Evolutionary conservation across 441 rosid genomes (phyloP).

Genomic region (Mallotus repandus): DNA sequence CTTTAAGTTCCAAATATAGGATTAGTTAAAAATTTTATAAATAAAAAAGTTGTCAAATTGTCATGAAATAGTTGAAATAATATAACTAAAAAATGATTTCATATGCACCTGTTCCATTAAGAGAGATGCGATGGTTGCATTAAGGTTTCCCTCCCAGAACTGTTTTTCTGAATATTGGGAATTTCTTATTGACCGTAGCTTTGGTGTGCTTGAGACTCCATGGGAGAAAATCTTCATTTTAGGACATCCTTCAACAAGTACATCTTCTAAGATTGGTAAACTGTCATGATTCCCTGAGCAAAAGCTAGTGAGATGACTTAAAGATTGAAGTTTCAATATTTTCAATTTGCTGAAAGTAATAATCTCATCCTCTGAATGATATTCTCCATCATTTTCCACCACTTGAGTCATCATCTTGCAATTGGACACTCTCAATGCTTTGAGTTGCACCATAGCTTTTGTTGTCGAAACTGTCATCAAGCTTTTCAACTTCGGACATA

Average conservation of each 20-base stretch:
- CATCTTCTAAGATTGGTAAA: slow-evolving; percentile 12
- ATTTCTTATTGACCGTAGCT: neutral
- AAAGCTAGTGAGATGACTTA: slow-evolving; percentile 14
- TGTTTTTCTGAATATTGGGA: neutral
- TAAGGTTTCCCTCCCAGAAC: slow-evolving; percentile 3
- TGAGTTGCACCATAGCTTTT: slow-evolving; percentile 9
- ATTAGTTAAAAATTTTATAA: neutral
- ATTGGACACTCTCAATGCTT: neutral
- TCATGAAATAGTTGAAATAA: neutral
- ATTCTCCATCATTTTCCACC: neutral
- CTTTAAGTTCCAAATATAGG: neutral
- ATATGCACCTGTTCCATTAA: neutral
- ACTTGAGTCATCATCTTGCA: slow-evolving; percentile 2
- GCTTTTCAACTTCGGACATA: too few relatives aligned
- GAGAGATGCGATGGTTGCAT: slow-evolving; percentile 6
- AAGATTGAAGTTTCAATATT: neutral
- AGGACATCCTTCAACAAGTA: neutral
- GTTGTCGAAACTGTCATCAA: too few relatives aligned
- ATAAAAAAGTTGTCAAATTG: neutral
- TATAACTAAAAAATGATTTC: neutral
- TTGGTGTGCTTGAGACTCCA: slow-evolving; percentile 15
- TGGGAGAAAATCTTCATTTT: slow-evolving; percentile 7
- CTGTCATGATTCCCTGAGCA: neutral
- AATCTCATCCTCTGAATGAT: too few relatives aligned
- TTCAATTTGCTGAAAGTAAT: too few relatives aligned